Base-by-base conservation (phyloP, 768 basidiomycete species). In the Infundibulicybe gibba region DNA sequence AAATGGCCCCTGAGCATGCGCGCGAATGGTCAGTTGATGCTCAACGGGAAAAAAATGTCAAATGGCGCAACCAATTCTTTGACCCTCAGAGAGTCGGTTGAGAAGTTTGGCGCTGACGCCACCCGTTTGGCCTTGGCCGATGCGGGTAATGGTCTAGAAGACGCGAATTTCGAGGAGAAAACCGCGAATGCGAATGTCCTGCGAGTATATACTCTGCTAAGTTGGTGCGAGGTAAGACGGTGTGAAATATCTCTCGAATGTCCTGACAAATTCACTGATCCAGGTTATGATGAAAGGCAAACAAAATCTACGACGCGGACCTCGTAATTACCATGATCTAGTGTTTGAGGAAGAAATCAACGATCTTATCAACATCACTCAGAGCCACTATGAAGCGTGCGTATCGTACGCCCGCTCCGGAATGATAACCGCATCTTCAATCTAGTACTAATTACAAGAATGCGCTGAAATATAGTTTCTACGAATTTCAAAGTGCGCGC, bases 141-240 rank as follows among this genome's bases (percentile, higher is more conserved):
- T 71, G 93, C 94, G 20, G 97, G 97, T 11, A 95, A 99, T 63
- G 92, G 94, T 43, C 79, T 97, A 55, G 94, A 97, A 66, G 97
- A 99, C 66, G 95, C 95, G 39, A 99, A 99, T 74, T 99, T 98
- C 58, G 97, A 99, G 61, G 95, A 98, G 76, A 90, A 93, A 72
- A 90, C 87, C 5, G 97, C 97, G 14, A 99, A 98, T 62, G 94
- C 97, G 10, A 93, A 91, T 51, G 98, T 99, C 61, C 66, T 98
- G 61, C 80, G 97, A 44, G 72, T 99, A 51, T 87, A 94, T 62
- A 98, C 95, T 0, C 70, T 97, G 58, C 72, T 94, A 53, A 77
- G 75, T 3, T 99, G 95, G 94, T 94, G 91, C 56, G 87, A 95
- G 69, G 92, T 92, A 49, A 21, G 77, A 61, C 2, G 5, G 32